Evolutionary conservation across 2,329 filamentous ascomycete genomes (phyloP), one percentile per base, ranked within the genome.

Genomic region (Dactylella cylindrospora): DNA sequence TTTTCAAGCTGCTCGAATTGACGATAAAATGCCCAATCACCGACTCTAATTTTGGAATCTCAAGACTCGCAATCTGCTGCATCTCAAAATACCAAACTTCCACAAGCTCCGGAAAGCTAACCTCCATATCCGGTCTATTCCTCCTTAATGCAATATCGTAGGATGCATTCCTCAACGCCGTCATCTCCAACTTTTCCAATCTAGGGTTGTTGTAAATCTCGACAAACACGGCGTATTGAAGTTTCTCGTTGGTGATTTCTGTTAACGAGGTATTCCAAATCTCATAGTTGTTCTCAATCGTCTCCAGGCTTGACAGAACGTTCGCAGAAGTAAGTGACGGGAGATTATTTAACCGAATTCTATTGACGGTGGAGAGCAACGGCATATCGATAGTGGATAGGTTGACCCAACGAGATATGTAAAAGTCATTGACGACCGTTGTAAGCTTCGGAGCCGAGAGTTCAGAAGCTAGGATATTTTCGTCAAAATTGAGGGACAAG

Each of bases 221-320:
- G 31, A 60, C 54, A 31, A 60, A 60, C 10, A 46, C 13, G 7
- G 54, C 54, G 13, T 8, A 51, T 2, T 32, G 13, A 2, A 60
- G 39, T n/a, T 40, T 60, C 6, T 45, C 38, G 32, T 52, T 60
- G 13, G n/a, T 52, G 13, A 60, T 60, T n/a, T 60, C 54, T 13
- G 17, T 45, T 3, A 60, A 28, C 3, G 54, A 60, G 23, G 54
- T 60, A 35, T 60, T 60, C 20, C 29, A 29, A 8, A 60, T 23
- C 28, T 60, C 54, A 22, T 60, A 60, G 23, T 60, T 60, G 20
- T 51, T 60, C 12, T 60, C 39, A 20, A 60, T 60, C 13, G 9
- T 50, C 25, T 51, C 39, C 6, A 60, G 20, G 10, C 38, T 52
- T 10, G 45, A 39, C 10, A 60, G 26, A 12, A 51, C 39, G n/a